phyloP scores from a whole-genome alignment of 768 basidiomycete genomes.

The Gyrodon lividus region DNA sequence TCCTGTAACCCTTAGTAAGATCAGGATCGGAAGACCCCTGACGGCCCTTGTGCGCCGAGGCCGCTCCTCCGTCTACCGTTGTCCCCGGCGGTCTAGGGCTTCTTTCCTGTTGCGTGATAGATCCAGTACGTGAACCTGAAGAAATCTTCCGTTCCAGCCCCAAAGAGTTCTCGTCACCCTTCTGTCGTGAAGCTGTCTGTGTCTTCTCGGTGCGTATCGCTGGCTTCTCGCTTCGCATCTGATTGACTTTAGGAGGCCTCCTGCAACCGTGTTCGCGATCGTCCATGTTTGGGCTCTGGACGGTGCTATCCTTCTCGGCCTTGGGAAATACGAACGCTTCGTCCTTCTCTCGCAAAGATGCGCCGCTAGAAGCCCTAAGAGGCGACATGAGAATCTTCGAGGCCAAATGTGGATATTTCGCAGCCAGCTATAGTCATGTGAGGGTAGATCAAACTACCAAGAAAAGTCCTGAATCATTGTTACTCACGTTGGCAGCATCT shows the following conservation, averaged over 20 bases:
- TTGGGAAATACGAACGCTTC: background rate
- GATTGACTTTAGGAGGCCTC: background rate
- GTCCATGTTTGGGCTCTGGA: background rate
- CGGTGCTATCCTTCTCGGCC: background rate
- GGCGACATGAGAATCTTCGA: conserved; percentile 33
- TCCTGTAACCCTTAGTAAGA: background rate
- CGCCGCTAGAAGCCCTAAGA: conserved; percentile 13
- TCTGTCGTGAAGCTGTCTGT: background rate
- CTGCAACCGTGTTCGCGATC: background rate
- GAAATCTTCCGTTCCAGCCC: background rate
- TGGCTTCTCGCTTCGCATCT: background rate
- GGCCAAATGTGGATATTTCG: conserved; percentile 34
- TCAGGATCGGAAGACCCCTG: background rate
- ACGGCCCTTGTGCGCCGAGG: background rate
- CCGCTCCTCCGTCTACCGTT: background rate
- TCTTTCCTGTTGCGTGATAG: background rate
- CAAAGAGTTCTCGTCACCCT: background rate
- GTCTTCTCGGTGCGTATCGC: background rate
- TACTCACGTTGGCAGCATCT: conserved; percentile 39
- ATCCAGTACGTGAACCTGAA: background rate
- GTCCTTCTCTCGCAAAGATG: background rate
- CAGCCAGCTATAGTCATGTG: conserved; percentile 30
- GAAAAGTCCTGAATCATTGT: background rate
- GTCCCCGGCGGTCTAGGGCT: background rate
- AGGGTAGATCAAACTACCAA: background rate